Evolutionary conservation across 768 basidiomycete species (phyloP).

Genomic region (Clitopilus passeckerianus): DNA sequence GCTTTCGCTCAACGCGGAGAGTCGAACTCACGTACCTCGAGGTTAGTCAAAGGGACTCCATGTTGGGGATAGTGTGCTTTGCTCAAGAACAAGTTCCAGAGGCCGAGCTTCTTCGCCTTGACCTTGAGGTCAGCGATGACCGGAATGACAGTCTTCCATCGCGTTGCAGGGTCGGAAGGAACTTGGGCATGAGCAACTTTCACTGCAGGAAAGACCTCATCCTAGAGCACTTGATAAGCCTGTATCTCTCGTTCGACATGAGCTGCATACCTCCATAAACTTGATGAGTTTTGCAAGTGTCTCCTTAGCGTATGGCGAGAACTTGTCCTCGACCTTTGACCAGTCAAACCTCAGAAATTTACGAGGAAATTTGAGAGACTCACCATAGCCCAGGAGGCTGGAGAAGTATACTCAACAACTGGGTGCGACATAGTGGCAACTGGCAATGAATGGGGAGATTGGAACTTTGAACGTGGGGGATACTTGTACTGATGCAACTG

Average conservation of each 20-base stretch:
- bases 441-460: background rate
- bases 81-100: constrained; percentile 98
- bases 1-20: background rate
- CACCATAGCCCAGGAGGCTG: constrained; percentile 87
- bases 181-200: constrained; percentile 78
- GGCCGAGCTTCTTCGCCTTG: constrained; percentile 81
- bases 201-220: constrained; percentile 81
- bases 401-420: constrained; percentile 71
- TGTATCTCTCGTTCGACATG: background rate
- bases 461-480: constrained; percentile 1
- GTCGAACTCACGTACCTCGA: constrained; percentile 61
- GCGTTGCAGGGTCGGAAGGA: constrained; percentile 62
- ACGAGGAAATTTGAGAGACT: constrained; percentile 12
- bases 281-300: constrained; percentile 76
- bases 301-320: constrained; percentile 87
- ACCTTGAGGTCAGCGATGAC: constrained; percentile 80
- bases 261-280: constrained; percentile 69
- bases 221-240: constrained; percentile 36
- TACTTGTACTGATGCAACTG: background rate
- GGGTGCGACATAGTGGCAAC: constrained; percentile 60
- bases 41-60: constrained; percentile 87
- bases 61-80: constrained; percentile 87
- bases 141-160: constrained; percentile 84
- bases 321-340: constrained; percentile 80
- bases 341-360: background rate